phyloP scores from a whole-genome alignment of 306 rosid genomes.

The Dalbergia cochinchinensis region DNA sequence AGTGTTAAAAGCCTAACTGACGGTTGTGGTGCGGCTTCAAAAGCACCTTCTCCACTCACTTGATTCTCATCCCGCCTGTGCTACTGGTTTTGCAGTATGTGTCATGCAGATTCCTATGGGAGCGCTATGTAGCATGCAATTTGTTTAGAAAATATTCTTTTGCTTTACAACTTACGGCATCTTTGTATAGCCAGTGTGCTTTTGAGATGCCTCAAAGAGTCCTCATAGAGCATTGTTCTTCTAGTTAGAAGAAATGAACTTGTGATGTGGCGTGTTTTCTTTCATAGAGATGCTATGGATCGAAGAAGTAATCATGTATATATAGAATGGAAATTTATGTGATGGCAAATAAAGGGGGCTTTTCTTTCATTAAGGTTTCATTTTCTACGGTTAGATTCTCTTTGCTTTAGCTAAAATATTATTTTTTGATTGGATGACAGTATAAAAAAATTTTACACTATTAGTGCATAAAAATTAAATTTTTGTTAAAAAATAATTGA shows the following conservation, averaged over 20 bases:
- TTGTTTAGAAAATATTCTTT: conserved; percentile 38
- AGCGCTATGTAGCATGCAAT: not conserved
- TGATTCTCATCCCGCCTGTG: conserved; percentile 35
- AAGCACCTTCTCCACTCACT: conserved; percentile 36
- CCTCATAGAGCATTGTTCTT: conserved; percentile 7
- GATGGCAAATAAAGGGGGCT: not conserved
- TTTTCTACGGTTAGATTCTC: not conserved
- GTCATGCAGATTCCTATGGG: not conserved
- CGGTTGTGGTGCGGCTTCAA: conserved; percentile 35
- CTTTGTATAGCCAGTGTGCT: conserved; percentile 22
- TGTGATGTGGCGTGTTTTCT: too few relatives aligned
- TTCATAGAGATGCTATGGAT: not conserved
- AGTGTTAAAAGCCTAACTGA: not conserved
- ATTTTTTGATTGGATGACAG: too few relatives aligned
- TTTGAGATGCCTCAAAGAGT: conserved; percentile 35
- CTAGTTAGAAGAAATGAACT: conserved; percentile 13
- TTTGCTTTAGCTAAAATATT: too few relatives aligned
- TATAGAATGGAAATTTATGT: conserved; percentile 7
- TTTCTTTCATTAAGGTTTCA: not conserved
- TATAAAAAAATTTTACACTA: too few relatives aligned
- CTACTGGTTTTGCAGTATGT: not conserved
- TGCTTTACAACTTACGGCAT: conserved; percentile 50
- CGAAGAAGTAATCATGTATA: not conserved
- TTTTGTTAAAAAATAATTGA: too few relatives aligned
- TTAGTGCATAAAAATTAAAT: too few relatives aligned